phyloP scores from a whole-genome alignment of 371 early-diverging fungal species.

The Actinomortierella ambigua region DNA sequence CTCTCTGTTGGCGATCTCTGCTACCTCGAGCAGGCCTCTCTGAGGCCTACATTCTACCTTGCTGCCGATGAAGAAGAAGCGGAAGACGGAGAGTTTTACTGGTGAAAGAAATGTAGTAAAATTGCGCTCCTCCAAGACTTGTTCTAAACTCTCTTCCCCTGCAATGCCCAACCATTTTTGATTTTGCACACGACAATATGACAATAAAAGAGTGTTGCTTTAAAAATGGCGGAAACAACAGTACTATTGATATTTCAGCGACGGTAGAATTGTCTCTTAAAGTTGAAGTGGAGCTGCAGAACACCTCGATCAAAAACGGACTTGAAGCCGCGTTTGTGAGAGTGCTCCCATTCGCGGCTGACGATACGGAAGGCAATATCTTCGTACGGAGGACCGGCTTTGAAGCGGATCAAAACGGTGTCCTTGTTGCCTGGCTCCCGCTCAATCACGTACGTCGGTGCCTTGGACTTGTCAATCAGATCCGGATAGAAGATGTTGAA shows the following conservation, averaged over 20 bases:
- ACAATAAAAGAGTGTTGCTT: too few relatives aligned
- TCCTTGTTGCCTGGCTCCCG: conserved; percentile 76
- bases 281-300: conserved; percentile 92
- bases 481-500: conserved; percentile 97
- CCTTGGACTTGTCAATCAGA: conserved; percentile 84
- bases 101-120: not conserved
- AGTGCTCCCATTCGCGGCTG: conserved; percentile 94
- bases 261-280: conserved; percentile 85
- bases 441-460: conserved; percentile 88
- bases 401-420: conserved; percentile 87
- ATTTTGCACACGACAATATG: too few relatives aligned
- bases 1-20: conserved; percentile 32
- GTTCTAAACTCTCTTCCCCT: not conserved
- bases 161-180: too few relatives aligned
- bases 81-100: not conserved
- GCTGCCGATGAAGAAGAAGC: conserved; percentile 25
- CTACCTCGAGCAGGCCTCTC: conserved; percentile 26
- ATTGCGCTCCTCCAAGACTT: not conserved
- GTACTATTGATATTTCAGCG: conserved; percentile 48
- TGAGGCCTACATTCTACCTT: conserved; percentile 30
- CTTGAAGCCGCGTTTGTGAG: conserved; percentile 90
- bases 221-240: not conserved
- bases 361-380: conserved; percentile 96
- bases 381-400: conserved; percentile 95
- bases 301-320: conserved; percentile 92